Conservation (phyloP, 2,329 filamentous ascomycete genomes). For the Diaporthe vexans region DNA sequence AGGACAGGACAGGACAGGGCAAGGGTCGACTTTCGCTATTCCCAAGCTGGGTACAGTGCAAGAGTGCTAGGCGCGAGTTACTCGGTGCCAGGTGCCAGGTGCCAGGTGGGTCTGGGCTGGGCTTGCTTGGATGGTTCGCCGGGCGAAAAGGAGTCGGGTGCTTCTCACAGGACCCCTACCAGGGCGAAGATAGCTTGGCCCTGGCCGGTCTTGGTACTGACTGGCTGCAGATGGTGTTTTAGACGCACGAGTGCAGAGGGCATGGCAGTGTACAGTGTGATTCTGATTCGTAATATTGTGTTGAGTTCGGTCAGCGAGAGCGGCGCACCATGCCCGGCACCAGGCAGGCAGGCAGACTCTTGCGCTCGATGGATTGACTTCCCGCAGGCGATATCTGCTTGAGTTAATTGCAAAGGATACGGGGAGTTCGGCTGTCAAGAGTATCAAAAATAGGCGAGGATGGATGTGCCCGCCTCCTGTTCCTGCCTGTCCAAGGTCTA, state of each 20-base stretch:
- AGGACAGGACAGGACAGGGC: neutral
- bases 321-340: neutral
- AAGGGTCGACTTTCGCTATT: neutral
- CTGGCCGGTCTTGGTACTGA: neutral
- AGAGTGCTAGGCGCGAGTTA: neutral
- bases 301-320: slow-evolving; percentile 30
- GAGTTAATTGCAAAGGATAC: slow-evolving; percentile 23
- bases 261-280: neutral
- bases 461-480: neutral
- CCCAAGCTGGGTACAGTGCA: neutral
- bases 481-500: neutral
- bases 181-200: neutral
- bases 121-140: slow-evolving; percentile 2
- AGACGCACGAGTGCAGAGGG: neutral
- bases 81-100: neutral
- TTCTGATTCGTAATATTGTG: slow-evolving; percentile 29
- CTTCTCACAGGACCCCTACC: neutral
- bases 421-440: slow-evolving; percentile 11
- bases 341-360: neutral
- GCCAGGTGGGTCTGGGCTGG: neutral
- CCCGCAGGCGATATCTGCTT: slow-evolving; percentile 11
- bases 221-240: neutral
- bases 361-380: neutral
- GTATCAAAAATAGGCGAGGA: slow-evolving; percentile 16
- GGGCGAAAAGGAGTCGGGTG: slow-evolving; percentile 30